Evolutionary conservation across 495 filamentous ascomycete genomes (phyloP).

Genomic region (Aeminium ludgeri): DNA sequence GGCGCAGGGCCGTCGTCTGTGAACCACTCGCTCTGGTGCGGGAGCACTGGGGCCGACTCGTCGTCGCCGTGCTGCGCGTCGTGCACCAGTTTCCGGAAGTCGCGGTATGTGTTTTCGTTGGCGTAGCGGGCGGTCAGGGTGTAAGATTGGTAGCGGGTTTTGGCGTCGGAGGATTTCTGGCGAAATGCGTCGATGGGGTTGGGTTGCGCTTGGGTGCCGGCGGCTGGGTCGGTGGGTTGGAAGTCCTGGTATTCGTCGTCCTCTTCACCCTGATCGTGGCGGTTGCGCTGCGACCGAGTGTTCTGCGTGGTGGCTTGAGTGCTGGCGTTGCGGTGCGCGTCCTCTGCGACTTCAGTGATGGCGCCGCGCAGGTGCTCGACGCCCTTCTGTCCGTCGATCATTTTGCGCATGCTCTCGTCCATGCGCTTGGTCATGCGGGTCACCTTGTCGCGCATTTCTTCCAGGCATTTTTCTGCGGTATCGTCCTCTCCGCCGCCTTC

Average conservation of each 20-base stretch:
- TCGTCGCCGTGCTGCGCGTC: constrained; percentile 53
- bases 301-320: constrained; percentile 12
- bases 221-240: constrained; percentile 14
- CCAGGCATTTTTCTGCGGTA: constrained; percentile 8
- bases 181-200: constrained; percentile 17
- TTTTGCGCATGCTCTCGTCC: constrained; percentile 23
- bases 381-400: constrained; percentile 20
- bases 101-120: constrained; percentile 59
- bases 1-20: constrained; percentile 21
- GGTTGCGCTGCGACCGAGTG: constrained; percentile 7
- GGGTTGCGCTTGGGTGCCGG: constrained; percentile 5
- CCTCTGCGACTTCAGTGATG: background rate
- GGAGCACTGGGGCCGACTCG: constrained; percentile 36
- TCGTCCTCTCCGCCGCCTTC: constrained; percentile 8
- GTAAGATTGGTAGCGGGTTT: constrained; percentile 20
- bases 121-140: constrained; percentile 36
- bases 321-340: constrained; percentile 12
- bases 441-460: constrained; percentile 19
- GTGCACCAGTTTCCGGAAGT: constrained; percentile 62
- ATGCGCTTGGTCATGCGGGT: constrained; percentile 22
- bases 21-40: constrained; percentile 61
- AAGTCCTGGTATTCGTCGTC: constrained; percentile 16
- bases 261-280: constrained; percentile 10
- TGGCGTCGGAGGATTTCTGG: constrained; percentile 14
- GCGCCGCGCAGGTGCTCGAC: constrained; percentile 14